Evolutionary conservation across 2,329 filamentous ascomycete species (phyloP).

Genomic region (Domatiomyces catenatus): DNA sequence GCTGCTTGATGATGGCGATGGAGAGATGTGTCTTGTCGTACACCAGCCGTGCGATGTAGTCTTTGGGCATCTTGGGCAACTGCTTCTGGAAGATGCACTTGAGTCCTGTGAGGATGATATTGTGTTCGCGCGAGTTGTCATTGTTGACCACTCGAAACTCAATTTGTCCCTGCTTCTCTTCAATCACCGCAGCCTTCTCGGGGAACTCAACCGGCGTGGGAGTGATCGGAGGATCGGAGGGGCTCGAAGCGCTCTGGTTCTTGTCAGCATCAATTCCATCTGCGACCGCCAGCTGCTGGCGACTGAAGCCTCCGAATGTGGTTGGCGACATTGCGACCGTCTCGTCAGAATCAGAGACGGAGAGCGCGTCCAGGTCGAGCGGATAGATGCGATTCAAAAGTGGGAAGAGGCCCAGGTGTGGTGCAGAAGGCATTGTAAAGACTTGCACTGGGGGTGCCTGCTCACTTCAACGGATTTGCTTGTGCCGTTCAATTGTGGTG

Average conservation of each 20-base stretch:
- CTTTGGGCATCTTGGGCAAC: conserved; percentile 96
- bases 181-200: conserved; percentile 84
- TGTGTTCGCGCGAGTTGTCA: conserved; percentile 70
- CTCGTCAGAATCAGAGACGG: not conserved
- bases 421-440: not conserved
- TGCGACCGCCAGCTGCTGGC: not conserved
- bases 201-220: conserved; percentile 58
- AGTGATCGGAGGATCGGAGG: conserved; percentile 34
- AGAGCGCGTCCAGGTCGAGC: not conserved
- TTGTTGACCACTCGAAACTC: conserved; percentile 98
- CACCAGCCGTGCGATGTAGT: conserved; percentile 92
- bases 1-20: conserved; percentile 94
- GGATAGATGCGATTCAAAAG: conserved; percentile 5
- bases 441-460: not conserved
- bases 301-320: not conserved
- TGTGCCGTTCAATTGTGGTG: conserved; percentile 23
- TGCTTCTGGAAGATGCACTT: conserved; percentile 99
- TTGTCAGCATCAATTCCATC: conserved; percentile 1
- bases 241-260: conserved; percentile 2
- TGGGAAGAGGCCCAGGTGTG: conserved; percentile 3
- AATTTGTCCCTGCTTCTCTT: conserved; percentile 87
- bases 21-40: conserved; percentile 94
- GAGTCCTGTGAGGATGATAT: conserved; percentile 85
- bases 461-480: conserved; percentile 12
- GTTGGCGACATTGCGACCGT: not conserved